Conservation (phyloP, 129 eudicot genomes). For the Pseudognaphalium luteoalbum region DNA sequence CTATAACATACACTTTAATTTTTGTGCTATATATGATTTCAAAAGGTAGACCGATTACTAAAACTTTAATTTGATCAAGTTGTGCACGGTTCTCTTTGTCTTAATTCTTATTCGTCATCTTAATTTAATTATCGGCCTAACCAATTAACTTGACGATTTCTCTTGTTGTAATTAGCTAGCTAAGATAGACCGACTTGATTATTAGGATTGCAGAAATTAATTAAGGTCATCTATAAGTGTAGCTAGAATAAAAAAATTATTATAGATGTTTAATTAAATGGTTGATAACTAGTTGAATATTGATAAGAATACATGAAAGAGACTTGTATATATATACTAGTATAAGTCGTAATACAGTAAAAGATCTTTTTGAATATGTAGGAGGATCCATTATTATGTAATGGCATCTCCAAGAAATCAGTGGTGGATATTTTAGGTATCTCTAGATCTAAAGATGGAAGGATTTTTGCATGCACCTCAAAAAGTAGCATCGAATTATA, state of each 20-base stretch:
- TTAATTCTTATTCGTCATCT: too few species aligned
- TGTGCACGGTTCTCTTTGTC: too few species aligned
- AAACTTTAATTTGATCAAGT: too few species aligned
- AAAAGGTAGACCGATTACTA: too few species aligned
- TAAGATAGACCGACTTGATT: too few species aligned
- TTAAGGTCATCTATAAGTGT: too few species aligned
- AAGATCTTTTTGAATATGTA: background rate
- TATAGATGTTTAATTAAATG: background rate
- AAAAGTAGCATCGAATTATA: constrained; percentile 10
- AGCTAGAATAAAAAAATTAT: too few species aligned
- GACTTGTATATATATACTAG: background rate
- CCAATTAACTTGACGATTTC: too few species aligned
- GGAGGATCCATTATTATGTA: constrained; percentile 1
- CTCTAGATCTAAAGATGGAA: constrained; percentile 1
- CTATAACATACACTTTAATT: background rate
- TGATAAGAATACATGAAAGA: background rate
- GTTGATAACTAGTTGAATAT: background rate
- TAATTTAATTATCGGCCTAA: too few species aligned
- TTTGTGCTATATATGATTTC: background rate
- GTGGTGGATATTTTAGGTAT: constrained; percentile 2
- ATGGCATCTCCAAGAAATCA: constrained; percentile 22
- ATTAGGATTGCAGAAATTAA: too few species aligned
- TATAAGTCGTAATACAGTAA: background rate
- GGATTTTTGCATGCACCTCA: background rate
- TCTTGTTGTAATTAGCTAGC: too few species aligned